Evolutionary conservation across 2,329 filamentous ascomycete species (phyloP), one percentile per base, ranked within the genome.

Genomic region (Diaporthe helianthi): DNA sequence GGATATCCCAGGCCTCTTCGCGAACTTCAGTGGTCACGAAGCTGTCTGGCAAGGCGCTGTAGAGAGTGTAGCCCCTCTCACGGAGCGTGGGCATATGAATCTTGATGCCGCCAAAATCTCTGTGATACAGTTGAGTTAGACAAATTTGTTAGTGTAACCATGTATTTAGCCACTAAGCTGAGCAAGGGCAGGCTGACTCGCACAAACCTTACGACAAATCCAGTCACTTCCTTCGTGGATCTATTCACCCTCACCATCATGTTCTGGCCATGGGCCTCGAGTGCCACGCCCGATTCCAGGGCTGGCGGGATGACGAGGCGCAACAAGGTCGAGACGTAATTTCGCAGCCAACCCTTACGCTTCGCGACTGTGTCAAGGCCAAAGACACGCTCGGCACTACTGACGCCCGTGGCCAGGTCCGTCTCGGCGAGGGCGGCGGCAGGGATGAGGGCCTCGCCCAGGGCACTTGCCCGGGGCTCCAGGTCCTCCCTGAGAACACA

Each of bases 61-160:
- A 36, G 9, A 63, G 58, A 4, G 41, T 63, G 31, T 63, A 49
- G 29, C 58, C 58, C 13, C 58, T 63, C 19, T 63, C 44, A 13
- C 44, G 58, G 9, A 63, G 58, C 26, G 58, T 63, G 17, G 58
- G 58, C 58, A 63, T 63, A 44, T 63, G 58, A 31, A 63, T 63
- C 12, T 63, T 63, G n/a, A 63, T 63, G 29, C 58, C 58, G n/a
- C 58, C 58, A 19, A 63, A 63, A n/a, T 63, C 58, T 13, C 58
- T 63, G 44, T 19, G 8, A 7, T 1, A n/a, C n/a, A n/a, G 2
- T 12, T 6, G 4, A 24, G 44, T 17, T 4, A 49, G 41, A 9
- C 19, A 63, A 44, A 22, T 29, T 41, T 7, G n/a, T 2, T 2
- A 22, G 4, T 3, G 2, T 3, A 5, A 1, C 2, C 3, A n/a